Percentiles rank a stretch among this genome's conserved stretches.
Evolutionary conservation across 352 stramenopile genomes (phyloP).

Genomic region (Nothophytophthora sp.): DNA sequence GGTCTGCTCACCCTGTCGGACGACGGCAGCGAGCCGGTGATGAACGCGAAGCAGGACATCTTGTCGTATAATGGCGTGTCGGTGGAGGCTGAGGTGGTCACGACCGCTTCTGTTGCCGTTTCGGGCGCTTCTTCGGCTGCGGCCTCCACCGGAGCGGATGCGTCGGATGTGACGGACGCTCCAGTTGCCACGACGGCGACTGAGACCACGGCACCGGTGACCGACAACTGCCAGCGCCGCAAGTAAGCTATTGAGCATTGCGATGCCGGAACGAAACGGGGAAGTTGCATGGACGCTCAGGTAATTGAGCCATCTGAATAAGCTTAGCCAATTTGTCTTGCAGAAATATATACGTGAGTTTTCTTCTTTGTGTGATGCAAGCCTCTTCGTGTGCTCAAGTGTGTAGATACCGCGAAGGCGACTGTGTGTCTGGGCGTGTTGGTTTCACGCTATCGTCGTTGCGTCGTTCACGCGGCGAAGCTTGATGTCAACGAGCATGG

Average conservation of each 20-base stretch:
- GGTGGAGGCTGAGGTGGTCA: conserved; percentile 21
- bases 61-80: conserved; percentile 45
- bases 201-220: not conserved
- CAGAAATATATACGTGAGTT: too few species aligned
- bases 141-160: not conserved
- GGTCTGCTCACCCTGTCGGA: conserved; percentile 42
- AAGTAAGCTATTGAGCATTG: not conserved
- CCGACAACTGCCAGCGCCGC: conserved; percentile 7
- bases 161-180: not conserved
- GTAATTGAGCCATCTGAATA: too few species aligned
- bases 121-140: not conserved
- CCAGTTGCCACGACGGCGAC: not conserved
- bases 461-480: too few species aligned
- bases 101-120: not conserved
- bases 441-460: too few species aligned
- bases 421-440: too few species aligned
- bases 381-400: too few species aligned
- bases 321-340: too few species aligned
- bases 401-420: too few species aligned
- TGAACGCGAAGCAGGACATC: conserved; percentile 34
- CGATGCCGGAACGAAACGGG: too few species aligned
- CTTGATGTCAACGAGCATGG: too few species aligned
- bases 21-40: conserved; percentile 30
- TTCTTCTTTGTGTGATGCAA: too few species aligned
- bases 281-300: too few species aligned